These are phyloP conservation scores for Diaporthe sp. DNA, from an alignment of 2,329 filamentous ascomycete genomes.

Conservation along the genomic window DNA sequence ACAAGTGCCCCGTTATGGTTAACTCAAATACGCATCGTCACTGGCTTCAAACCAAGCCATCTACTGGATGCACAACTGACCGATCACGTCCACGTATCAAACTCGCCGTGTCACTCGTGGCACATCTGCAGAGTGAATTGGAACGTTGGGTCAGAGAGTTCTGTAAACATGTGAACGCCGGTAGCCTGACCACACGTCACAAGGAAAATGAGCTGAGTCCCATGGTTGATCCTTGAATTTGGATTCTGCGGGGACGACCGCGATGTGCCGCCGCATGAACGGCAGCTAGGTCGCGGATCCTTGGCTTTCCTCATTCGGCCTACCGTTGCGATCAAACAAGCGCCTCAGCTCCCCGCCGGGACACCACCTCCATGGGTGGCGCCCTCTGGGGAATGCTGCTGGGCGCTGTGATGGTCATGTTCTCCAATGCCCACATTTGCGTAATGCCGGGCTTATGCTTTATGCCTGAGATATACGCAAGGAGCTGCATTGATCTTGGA, in stretches of 20 bases:
- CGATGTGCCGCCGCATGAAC: slow-evolving; percentile 21
- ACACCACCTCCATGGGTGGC: not conserved
- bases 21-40: not conserved
- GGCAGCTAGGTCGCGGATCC: slow-evolving; percentile 14
- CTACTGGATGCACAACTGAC: not conserved
- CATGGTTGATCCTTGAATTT: slow-evolving; percentile 23
- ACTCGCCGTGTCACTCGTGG: not conserved
- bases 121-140: not conserved
- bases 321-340: slow-evolving; percentile 17
- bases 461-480: slow-evolving; percentile 25
- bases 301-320: slow-evolving; percentile 26
- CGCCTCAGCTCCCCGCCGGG: slow-evolving; percentile 10
- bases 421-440: not conserved
- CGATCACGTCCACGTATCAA: not conserved
- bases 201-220: slow-evolving; percentile 5
- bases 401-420: not conserved
- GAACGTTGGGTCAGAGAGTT: not conserved
- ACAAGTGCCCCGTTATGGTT: not conserved
- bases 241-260: slow-evolving; percentile 20
- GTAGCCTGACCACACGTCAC: not conserved
- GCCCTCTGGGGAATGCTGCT: not conserved
- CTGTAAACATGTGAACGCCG: slow-evolving; percentile 15
- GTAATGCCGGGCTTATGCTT: slow-evolving; percentile 26
- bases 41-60: not conserved
- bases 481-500: slow-evolving; percentile 28